phyloP scores from a whole-genome alignment of 169 alveolate genomes.

The Babesia bigemina region DNA sequence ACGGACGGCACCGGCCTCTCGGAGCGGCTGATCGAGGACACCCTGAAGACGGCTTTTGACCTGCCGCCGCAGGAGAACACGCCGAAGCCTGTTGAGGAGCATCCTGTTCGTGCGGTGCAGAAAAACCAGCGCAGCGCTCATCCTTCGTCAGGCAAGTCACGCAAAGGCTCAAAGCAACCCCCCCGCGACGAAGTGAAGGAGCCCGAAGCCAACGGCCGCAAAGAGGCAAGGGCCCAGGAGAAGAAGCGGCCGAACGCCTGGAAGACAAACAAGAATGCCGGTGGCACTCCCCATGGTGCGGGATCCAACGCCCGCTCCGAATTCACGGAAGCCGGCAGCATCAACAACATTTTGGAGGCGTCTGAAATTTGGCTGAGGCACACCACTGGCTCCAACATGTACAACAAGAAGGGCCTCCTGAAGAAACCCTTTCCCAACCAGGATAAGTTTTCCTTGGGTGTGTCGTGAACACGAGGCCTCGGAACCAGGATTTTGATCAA shows the following conservation, averaged over 20 bases:
- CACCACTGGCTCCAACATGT: constrained; percentile 17
- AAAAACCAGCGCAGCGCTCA: too few species aligned
- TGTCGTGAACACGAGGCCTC: neutral
- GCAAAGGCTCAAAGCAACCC: neutral
- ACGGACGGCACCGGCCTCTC: neutral
- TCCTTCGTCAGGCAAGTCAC: too few species aligned
- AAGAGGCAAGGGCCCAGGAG: neutral
- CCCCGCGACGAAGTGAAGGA: neutral
- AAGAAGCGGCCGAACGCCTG: neutral
- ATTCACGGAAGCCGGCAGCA: constrained; percentile 35
- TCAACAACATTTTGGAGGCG: constrained; percentile 43
- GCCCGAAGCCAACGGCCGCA: neutral
- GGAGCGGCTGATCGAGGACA: constrained; percentile 19
- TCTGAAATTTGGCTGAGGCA: constrained; percentile 46
- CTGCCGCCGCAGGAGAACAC: too few species aligned
- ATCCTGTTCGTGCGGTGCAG: too few species aligned
- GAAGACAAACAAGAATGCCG: neutral
- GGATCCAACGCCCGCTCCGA: neutral
- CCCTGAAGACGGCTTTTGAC: neutral
- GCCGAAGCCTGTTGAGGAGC: too few species aligned
- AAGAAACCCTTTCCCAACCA: constrained; percentile 5
- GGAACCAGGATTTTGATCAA: too few species aligned
- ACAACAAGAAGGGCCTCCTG: constrained; percentile 2
- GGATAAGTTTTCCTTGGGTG: constrained; percentile 5
- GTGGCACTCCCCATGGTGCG: neutral